phyloP scores from a whole-genome alignment of 306 rosid genomes.

The Astragalus membranaceus region DNA sequence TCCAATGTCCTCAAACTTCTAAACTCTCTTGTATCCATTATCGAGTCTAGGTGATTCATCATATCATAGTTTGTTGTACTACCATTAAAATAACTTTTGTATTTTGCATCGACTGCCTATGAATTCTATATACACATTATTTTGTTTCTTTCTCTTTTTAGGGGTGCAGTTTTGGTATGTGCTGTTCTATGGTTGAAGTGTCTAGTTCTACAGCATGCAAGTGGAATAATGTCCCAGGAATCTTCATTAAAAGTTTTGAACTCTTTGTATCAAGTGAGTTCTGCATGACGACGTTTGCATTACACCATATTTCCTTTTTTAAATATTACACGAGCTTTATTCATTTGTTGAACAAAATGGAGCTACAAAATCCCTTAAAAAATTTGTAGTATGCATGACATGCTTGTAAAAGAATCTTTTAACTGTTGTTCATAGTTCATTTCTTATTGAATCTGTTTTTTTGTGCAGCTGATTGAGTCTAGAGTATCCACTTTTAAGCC shows the following conservation, averaged over 20 bases:
- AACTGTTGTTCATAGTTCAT: neutral
- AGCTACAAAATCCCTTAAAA: neutral
- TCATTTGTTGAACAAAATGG: neutral
- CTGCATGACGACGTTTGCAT: neutral
- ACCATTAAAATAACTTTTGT: neutral
- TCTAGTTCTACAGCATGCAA: constrained; percentile 70
- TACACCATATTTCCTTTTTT: too few relatives aligned
- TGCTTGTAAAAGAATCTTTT: neutral
- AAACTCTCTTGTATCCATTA: constrained; percentile 54
- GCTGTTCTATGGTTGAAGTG: constrained; percentile 71
- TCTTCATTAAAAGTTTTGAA: constrained; percentile 64
- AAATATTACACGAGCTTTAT: neutral
- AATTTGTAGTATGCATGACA: neutral
- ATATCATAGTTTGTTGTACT: too few relatives aligned
- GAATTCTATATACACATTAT: neutral
- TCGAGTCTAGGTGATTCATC: constrained; percentile 54
- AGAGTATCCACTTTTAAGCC: constrained; percentile 68
- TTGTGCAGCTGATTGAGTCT: constrained; percentile 63
- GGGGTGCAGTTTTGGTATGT: constrained; percentile 76
- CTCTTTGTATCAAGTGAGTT: constrained; percentile 70
- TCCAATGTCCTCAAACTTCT: constrained; percentile 65
- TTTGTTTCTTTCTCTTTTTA: neutral
- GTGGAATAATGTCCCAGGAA: constrained; percentile 69
- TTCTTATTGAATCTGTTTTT: neutral
- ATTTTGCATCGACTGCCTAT: neutral